phyloP scores from a whole-genome alignment of 2,329 filamentous ascomycete species.

The Dactylellina haptotyla region DNA sequence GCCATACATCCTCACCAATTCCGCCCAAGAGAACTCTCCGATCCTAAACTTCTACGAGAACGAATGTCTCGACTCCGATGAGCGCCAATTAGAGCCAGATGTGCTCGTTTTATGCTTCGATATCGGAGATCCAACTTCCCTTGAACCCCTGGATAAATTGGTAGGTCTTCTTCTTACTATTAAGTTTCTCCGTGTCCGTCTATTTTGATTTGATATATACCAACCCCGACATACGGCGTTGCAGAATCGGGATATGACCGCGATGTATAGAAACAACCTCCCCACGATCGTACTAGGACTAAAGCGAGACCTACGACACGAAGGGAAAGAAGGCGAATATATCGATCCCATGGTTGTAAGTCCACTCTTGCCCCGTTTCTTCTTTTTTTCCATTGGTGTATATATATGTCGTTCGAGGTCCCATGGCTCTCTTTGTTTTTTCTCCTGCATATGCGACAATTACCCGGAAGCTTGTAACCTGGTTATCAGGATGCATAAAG shows the following conservation, averaged over 20 bases:
- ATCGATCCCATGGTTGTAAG: constrained; percentile 33
- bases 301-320: constrained; percentile 29
- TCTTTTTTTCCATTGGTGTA: neutral
- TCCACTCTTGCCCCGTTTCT: neutral
- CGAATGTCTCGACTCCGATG: constrained; percentile 23
- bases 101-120: constrained; percentile 37
- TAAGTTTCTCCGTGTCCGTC: neutral
- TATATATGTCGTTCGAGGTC: neutral
- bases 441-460: constrained; percentile 5
- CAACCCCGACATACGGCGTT: neutral
- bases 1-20: constrained; percentile 32
- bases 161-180: neutral
- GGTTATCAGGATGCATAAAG: constrained; percentile 32
- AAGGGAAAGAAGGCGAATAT: constrained; percentile 18
- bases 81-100: constrained; percentile 22
- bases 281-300: constrained; percentile 23
- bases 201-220: neutral
- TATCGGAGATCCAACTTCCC: constrained; percentile 17
- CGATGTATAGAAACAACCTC: constrained; percentile 15
- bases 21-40: constrained; percentile 28
- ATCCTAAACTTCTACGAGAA: constrained; percentile 34
- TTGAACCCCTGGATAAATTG: constrained; percentile 7
- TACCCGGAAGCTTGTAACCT: constrained; percentile 22
- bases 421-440: neutral
- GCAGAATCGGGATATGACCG: constrained; percentile 22